Conservation (phyloP, 2,329 filamentous ascomycete species). For the Alternaria sp. region DNA sequence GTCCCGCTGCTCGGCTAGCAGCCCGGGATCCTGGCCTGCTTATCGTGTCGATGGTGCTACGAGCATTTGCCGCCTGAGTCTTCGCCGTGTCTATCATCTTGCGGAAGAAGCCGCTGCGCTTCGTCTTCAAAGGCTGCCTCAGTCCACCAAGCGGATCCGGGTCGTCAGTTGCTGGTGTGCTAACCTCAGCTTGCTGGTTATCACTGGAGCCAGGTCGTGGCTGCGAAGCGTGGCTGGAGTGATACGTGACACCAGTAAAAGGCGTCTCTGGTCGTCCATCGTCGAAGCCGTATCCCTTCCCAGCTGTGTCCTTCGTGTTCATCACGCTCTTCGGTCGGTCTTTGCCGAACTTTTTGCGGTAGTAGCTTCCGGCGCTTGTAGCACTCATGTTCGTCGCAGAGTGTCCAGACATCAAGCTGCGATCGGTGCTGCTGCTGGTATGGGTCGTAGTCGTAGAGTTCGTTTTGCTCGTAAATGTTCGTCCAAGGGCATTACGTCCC, state of each 20-base stretch:
- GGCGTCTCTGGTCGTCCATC: conserved; percentile 59
- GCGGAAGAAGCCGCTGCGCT: conserved; percentile 88
- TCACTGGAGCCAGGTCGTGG: conserved; percentile 62
- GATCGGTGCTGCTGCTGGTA: conserved; percentile 73
- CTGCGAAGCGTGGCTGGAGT: conserved; percentile 75
- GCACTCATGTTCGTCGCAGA: conserved; percentile 92
- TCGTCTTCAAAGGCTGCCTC: conserved; percentile 70
- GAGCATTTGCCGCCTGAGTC: conserved; percentile 87
- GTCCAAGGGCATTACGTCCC: conserved; percentile 69
- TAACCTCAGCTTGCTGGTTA: conserved; percentile 55
- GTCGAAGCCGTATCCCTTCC: conserved; percentile 48
- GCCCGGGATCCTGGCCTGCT: conserved; percentile 52
- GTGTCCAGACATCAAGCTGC: conserved; percentile 90
- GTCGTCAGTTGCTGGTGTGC: conserved; percentile 64
- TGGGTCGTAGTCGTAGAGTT: conserved; percentile 71
- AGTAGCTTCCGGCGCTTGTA: conserved; percentile 92
- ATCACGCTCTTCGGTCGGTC: conserved; percentile 68
- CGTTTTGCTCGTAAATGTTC: conserved; percentile 89
- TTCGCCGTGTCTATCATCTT: conserved; percentile 94
- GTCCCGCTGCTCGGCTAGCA: conserved; percentile 48
- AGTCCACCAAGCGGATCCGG: conserved; percentile 79
- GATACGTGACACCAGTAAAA: conserved; percentile 82
- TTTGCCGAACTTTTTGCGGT: conserved; percentile 69
- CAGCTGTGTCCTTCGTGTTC: conserved; percentile 56
- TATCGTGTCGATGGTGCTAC: conserved; percentile 77